phyloP scores from a whole-genome alignment of 2,329 filamentous ascomycete genomes.

The Xylariaceae sp. region DNA sequence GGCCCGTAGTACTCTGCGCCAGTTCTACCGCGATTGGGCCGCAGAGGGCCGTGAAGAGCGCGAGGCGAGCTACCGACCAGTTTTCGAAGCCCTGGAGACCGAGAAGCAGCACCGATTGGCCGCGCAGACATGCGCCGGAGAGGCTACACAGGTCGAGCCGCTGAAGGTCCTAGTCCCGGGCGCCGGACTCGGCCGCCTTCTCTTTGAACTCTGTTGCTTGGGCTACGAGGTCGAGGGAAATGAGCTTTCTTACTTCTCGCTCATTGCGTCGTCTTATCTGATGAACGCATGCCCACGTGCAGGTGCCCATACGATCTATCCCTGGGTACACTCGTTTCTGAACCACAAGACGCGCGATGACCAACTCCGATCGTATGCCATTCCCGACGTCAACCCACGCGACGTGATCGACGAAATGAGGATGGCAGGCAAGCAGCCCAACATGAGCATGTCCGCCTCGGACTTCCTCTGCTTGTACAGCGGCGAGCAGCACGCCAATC shows the following conservation, averaged over 20 bases:
- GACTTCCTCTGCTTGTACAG: slow-evolving; percentile 89
- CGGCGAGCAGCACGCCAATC: slow-evolving; percentile 51
- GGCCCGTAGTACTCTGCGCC: slow-evolving; percentile 82
- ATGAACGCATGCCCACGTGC: slow-evolving; percentile 60
- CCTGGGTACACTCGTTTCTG: slow-evolving; percentile 83
- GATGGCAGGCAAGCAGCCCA: slow-evolving; percentile 40
- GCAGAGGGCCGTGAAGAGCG: slow-evolving; percentile 69
- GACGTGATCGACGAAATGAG: slow-evolving; percentile 40
- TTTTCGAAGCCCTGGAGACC: slow-evolving; percentile 59
- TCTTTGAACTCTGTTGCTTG: slow-evolving; percentile 73
- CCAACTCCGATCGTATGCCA: slow-evolving; percentile 65
- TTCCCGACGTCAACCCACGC: slow-evolving; percentile 77
- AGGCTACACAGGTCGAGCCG: slow-evolving; percentile 20
- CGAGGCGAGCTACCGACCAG: slow-evolving; percentile 68
- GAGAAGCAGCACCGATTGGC: slow-evolving; percentile 35
- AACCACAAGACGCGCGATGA: slow-evolving; percentile 70
- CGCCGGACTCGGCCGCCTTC: slow-evolving; percentile 79
- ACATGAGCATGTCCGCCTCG: slow-evolving; percentile 88
- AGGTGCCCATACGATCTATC: slow-evolving; percentile 67
- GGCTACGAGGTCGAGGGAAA: slow-evolving; percentile 82
- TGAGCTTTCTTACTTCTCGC: slow-evolving; percentile 93
- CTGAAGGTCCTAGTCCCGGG: slow-evolving; percentile 78
- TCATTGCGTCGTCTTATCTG: slow-evolving; percentile 77
- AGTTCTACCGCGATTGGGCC: slow-evolving; percentile 95
- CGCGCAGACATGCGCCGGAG: neutral